Percentiles rank a stretch among this genome's conserved stretches.
Evolutionary conservation across 371 early-diverging fungal species (phyloP).

Genomic region (Rhizopus delemar): DNA sequence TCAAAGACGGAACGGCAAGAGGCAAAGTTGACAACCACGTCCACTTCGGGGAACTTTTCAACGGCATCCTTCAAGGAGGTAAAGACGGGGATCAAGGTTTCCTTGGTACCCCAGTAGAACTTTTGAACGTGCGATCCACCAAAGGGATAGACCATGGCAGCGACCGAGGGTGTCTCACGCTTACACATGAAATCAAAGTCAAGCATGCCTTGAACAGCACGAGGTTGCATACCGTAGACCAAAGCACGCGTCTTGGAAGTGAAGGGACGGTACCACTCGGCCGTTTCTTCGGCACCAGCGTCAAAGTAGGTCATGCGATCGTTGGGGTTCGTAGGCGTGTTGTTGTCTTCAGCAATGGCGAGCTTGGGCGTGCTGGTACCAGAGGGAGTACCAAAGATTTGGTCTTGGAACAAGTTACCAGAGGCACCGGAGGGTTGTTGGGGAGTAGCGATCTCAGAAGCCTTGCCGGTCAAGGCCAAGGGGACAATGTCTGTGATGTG

Average conservation of each 20-base stretch:
- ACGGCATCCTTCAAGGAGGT: conserved; percentile 85
- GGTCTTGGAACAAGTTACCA: conserved; percentile 66
- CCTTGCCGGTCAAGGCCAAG: conserved; percentile 76
- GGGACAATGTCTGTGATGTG: conserved; percentile 98
- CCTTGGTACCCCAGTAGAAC: conserved; percentile 99
- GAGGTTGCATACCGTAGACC: conserved; percentile 98
- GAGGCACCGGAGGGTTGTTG: conserved; percentile 47
- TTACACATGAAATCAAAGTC: conserved; percentile 99
- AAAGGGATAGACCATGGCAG: conserved; percentile 98
- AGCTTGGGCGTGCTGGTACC: conserved; percentile 40
- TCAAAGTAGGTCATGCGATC: conserved; percentile 63
- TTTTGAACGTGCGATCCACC: conserved; percentile 97
- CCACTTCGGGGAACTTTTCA: conserved; percentile 87
- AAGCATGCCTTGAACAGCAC: conserved; percentile 98
- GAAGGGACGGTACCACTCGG: conserved; percentile 81
- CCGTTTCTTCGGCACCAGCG: conserved; percentile 23
- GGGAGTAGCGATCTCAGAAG: conserved; percentile 31
- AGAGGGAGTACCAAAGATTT: conserved; percentile 54
- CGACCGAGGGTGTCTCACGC: conserved; percentile 94
- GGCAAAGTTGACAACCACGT: conserved; percentile 96
- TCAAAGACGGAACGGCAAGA: conserved; percentile 94
- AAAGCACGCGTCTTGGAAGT: conserved; percentile 89
- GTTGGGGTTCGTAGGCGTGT: conserved; percentile 44
- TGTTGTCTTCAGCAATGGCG: conserved; percentile 39
- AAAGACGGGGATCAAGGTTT: conserved; percentile 93